Conservation (phyloP, 2,329 filamentous ascomycete genomes). For the Microascus cirrosus region DNA sequence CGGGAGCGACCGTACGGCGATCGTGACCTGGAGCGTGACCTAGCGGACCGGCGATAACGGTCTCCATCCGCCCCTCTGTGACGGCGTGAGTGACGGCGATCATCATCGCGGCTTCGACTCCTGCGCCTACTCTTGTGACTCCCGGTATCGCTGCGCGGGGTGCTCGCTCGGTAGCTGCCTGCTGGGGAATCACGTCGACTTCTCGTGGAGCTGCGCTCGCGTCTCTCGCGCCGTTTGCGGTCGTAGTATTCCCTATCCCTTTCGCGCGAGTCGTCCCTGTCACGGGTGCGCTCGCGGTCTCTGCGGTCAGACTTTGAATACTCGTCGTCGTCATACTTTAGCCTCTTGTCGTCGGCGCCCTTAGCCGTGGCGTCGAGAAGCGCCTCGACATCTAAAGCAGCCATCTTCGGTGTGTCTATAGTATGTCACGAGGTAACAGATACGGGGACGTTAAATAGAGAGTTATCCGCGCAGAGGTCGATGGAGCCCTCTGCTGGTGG, state of each 20-base stretch:
- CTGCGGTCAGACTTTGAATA: constrained; percentile 36
- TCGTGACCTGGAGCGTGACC: constrained; percentile 58
- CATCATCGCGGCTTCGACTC: constrained; percentile 68
- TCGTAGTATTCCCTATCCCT: constrained; percentile 44
- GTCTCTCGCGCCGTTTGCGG: constrained; percentile 34
- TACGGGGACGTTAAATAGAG: not conserved
- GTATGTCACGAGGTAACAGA: constrained; percentile 14
- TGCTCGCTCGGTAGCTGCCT: constrained; percentile 46
- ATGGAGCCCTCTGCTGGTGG: not conserved
- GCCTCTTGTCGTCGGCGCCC: constrained; percentile 37
- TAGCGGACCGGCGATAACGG: constrained; percentile 48
- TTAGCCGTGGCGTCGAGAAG: constrained; percentile 78
- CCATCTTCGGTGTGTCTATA: constrained; percentile 22
- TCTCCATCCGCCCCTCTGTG: constrained; percentile 64
- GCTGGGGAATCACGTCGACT: constrained; percentile 36
- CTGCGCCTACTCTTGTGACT: constrained; percentile 74
- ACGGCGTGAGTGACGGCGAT: constrained; percentile 62
- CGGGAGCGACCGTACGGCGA: constrained; percentile 50
- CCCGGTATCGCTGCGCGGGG: constrained; percentile 63
- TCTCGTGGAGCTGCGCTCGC: constrained; percentile 43
- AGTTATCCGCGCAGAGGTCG: not conserved
- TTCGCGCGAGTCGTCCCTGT: constrained; percentile 42
- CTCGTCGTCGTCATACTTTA: constrained; percentile 42
- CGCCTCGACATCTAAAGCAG: constrained; percentile 68
- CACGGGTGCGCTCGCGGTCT: constrained; percentile 43